Evolutionary conservation across 1,284 basidiomycete genomes (phyloP).

Genomic region (Porogramme epimiltina): DNA sequence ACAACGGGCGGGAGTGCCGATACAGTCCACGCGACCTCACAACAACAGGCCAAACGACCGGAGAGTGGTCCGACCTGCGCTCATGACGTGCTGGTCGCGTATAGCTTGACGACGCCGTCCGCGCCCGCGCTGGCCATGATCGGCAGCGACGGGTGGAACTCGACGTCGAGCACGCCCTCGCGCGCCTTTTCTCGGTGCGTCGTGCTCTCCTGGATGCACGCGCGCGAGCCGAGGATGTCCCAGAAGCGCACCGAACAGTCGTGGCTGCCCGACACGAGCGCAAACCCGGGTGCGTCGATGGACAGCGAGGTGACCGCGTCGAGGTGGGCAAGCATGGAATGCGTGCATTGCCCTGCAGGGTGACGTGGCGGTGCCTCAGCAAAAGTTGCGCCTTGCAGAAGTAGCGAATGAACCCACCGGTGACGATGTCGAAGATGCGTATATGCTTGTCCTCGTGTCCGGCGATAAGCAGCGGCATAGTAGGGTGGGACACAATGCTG

Average conservation of each 20-base stretch:
- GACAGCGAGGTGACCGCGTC: constrained; percentile 91
- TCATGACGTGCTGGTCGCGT: constrained; percentile 78
- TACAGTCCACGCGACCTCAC: constrained; percentile 3
- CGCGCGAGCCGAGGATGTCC: constrained; percentile 83
- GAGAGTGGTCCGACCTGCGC: constrained; percentile 1
- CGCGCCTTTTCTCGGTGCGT: constrained; percentile 85
- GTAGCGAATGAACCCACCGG: constrained; percentile 52
- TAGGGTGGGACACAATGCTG: constrained; percentile 88
- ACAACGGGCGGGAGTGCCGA: constrained; percentile 4
- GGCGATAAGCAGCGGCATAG: constrained; percentile 84
- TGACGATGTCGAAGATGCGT: constrained; percentile 83
- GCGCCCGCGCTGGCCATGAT: constrained; percentile 93
- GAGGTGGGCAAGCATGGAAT: constrained; percentile 89
- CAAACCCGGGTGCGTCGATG: constrained; percentile 85
- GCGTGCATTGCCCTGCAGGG: constrained; percentile 73
- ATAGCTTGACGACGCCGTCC: constrained; percentile 93
- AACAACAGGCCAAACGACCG: constrained; percentile 6
- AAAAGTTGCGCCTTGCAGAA: neutral
- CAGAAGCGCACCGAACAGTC: constrained; percentile 96
- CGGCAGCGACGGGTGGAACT: constrained; percentile 83
- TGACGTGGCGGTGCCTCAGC: neutral
- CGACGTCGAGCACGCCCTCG: constrained; percentile 89
- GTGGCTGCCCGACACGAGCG: constrained; percentile 88
- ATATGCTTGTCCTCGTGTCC: constrained; percentile 96
- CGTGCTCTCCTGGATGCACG: constrained; percentile 89